Base-by-base conservation (phyloP, 2,329 filamentous ascomycete genomes). In the Aaosphaeria arxii region DNA sequence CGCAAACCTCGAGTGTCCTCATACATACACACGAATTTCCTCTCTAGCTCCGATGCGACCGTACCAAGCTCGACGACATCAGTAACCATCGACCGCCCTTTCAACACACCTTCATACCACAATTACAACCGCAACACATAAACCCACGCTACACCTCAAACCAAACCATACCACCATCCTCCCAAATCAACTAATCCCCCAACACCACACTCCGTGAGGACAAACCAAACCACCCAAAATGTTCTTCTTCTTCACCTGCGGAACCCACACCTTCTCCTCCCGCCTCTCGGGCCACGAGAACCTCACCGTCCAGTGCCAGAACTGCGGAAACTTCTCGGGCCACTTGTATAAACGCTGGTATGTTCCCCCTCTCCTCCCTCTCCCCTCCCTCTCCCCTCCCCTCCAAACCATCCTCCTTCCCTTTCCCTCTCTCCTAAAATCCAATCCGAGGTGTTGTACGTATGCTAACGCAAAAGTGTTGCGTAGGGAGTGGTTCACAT, bases 401-500 rank as follows among this genome's bases (percentile, higher is more conserved):
- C 43, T 31, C 38, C 13, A 43, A 30, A 32, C 30, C 30, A 24
- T 29, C 30, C 11, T 46, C 40, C 48, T 33, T 29, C 32, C 13
- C 7, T 6, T 29, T 43, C 24, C 35, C 44, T 9, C 33, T 28
- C 17, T 3, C 17, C 17, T 3, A 24, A 3, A 1, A 4, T 40
- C 33, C 32, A 28, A 31, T 30, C 11, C 48, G 28, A 24, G 17
- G 17, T 24, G 17, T 24, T 24, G 17, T 24, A 24, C 17, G 17
- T 24, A 24, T 24, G 17, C 17, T 24, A 24, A 24, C 17, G 17
- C 17, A 24, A 24, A 24, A 24, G 35, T 41, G 32, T 35, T 42
- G 30, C n/a, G 11, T 43, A 72, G 70, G 71, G 66, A 76, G 39
- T 90, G 86, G 85, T 91, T 91, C 63, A 91, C 88, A 5, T 84